Base-by-base conservation (phyloP, 306 rosid species). In the Crotalaria pallida region DNA sequence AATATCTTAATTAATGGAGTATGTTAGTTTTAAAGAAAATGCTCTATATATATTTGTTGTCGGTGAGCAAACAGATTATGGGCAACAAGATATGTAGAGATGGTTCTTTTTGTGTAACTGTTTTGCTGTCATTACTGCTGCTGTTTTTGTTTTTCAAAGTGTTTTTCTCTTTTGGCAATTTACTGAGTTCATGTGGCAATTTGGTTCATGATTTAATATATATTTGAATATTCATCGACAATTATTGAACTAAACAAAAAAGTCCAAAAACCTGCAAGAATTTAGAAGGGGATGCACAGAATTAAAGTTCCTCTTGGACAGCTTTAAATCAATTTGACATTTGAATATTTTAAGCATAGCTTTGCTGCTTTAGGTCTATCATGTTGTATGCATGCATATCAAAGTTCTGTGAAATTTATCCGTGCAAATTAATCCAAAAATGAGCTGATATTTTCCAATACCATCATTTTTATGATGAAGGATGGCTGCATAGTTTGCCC, bases 401-500 rank as follows among this genome's bases (percentile, higher is more conserved):
- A 38, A 2, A 26, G 45, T 24, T 29, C 5, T 58, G 41, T 34
- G 58, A 49, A 49, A 24, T 15, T 21, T 31, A 27, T 9, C 63
- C 4, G 0, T 56, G 29, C 19, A 47, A 49, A 65, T 44, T 47
- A 55, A 34, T 34, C 40, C 8, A 10, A 34, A 34, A 34, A 6
- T 34, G 10, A 34, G 40, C 9, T 34, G 8, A 34, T 34, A 34
- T 41, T 18, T 64, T 71, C 16, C 6, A 38, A 65, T 77, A 65
- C 19, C 50, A 58, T 40, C n/a, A n/a, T n/a, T 59, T 41, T 13
- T 24, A 0, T 60, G n/a, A n/a, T n/a, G 55, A 77, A 93, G 97
- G 98, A 93, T 79, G 98, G 98, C 1, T 93, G 96, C 59, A 81
- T 93, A 73, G 87, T 93, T 68, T 93, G 97, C 58, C 98, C 97